Evolutionary conservation across 768 basidiomycete species (phyloP).

Genomic region (Pluteus cervinus): DNA sequence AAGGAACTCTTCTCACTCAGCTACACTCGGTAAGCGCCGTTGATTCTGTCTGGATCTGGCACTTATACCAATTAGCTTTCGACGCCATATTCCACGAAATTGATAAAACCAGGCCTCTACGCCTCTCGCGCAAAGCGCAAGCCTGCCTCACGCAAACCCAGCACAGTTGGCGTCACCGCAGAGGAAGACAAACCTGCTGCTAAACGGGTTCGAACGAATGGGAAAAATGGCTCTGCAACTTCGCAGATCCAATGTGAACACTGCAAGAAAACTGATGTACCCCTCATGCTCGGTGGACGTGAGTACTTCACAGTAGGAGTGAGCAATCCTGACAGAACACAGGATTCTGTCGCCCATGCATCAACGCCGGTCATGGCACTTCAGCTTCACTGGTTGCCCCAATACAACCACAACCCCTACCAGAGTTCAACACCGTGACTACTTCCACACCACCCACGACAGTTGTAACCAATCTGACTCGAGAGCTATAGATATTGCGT

Average conservation of each 20-base stretch:
- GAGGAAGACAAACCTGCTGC: slow-evolving; percentile 11
- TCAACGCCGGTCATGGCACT: slow-evolving; percentile 42
- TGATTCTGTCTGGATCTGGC: slow-evolving; percentile 1
- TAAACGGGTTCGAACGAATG: slow-evolving; percentile 33
- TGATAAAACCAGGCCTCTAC: slow-evolving; percentile 45
- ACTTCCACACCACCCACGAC: slow-evolving; percentile 6
- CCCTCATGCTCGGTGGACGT: slow-evolving; percentile 74
- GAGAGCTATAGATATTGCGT: too few species aligned
- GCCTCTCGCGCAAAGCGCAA: slow-evolving; percentile 24
- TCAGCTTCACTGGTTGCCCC: neutral
- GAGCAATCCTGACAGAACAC: neutral
- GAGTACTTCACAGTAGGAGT: slow-evolving; percentile 21
- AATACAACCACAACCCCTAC: neutral
- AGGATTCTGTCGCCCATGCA: slow-evolving; percentile 71
- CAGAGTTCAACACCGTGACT: slow-evolving; percentile 1
- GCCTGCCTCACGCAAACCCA: slow-evolving; percentile 18
- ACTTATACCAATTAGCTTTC: slow-evolving; percentile 8
- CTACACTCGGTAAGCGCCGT: slow-evolving; percentile 46
- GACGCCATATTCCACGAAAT: slow-evolving; percentile 51
- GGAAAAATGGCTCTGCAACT: slow-evolving; percentile 3
- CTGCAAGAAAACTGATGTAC: slow-evolving; percentile 65
- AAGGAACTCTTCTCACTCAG: slow-evolving; percentile 50
- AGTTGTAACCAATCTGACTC: too few species aligned
- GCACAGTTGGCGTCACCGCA: slow-evolving; percentile 6
- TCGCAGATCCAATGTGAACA: slow-evolving; percentile 42